These are phyloP conservation scores for Fusarium sacchari DNA, from an alignment of 2,329 filamentous ascomycete genomes.

Conservation along the genomic window DNA sequence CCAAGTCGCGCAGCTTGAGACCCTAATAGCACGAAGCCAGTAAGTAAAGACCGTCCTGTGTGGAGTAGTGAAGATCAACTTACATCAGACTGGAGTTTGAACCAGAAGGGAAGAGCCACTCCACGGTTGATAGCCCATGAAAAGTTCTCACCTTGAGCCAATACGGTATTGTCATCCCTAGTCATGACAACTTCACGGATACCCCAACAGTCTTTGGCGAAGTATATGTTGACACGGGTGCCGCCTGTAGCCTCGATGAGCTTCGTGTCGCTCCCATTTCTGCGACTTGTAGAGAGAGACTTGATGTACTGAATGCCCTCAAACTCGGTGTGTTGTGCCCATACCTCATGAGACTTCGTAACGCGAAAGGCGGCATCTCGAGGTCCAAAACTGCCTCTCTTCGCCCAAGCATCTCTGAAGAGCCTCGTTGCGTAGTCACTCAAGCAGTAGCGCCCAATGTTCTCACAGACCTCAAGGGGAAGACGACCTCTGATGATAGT, in stretches of 20 bases:
- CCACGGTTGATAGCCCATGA: fast-evolving
- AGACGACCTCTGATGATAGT: background rate
- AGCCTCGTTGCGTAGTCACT: background rate
- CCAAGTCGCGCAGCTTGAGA: background rate
- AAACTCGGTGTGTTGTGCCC: background rate
- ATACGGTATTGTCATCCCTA: fast-evolving
- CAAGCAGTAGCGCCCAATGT: background rate
- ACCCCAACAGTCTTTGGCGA: fast-evolving
- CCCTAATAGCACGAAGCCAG: background rate
- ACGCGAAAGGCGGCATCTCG: background rate
- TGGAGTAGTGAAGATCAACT: background rate
- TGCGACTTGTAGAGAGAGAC: background rate
- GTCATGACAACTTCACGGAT: background rate
- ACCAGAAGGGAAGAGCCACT: fast-evolving
- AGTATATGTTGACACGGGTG: background rate
- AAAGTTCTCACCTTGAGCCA: background rate
- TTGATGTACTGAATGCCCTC: background rate
- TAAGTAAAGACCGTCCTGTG: background rate
- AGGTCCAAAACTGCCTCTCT: background rate
- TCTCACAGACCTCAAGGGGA: background rate
- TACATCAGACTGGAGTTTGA: background rate
- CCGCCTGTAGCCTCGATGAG: fast-evolving
- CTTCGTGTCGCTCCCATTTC: background rate
- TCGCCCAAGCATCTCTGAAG: background rate
- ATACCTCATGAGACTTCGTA: background rate